Evolutionary conservation across 2,329 filamentous ascomycete genomes (phyloP), one percentile per base, ranked within the genome.

Genomic region (Trichoderma asperellum): DNA sequence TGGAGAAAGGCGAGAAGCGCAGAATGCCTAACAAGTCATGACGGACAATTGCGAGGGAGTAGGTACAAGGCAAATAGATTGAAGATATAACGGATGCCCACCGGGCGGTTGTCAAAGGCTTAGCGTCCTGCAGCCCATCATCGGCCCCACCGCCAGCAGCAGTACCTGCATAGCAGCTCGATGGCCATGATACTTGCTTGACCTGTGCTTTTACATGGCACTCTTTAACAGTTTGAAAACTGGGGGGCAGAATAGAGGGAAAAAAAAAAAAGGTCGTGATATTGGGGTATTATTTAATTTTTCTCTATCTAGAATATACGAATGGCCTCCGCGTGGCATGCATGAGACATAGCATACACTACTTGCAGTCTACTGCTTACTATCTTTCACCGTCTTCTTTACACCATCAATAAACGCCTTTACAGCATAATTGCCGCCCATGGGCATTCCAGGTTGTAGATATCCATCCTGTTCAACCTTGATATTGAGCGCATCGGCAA

Each of bases 331-430:
- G 12, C 12, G 14, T 58, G 12, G 32, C 21, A 47, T 58, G 18
- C 53, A 27, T 66, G 27, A 66, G 27, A 47, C 62, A 47, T n/a
- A 14, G n/a, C 52, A 43, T 27, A 7, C 27, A 43, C 18, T 34
- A 21, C 24, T 37, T 4, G 4, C 14, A 14, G 18, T 18, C 66
- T 43, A 70, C 63, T 72, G 76, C 73, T 79, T 75, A 75, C 85
- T 80, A 69, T 91, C 87, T 81, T 92, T 86, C 0, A 94, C 91
- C 6, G 88, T 90, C 81, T 88, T 91, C 85, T 92, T 96, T 59
- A 97, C 90, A 3, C 95, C 96, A 68, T 96, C 88, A 27, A 99
- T 86, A 80, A 99, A 99, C 4, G 92, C 92, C 82, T 96, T 91
- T 1, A 99, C 90, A 14, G 95, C 95, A 74, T 96, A 91, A 6